These are phyloP conservation scores for Scleroderma citrinum DNA, from an alignment of 768 basidiomycete genomes.

Conservation along the genomic window DNA sequence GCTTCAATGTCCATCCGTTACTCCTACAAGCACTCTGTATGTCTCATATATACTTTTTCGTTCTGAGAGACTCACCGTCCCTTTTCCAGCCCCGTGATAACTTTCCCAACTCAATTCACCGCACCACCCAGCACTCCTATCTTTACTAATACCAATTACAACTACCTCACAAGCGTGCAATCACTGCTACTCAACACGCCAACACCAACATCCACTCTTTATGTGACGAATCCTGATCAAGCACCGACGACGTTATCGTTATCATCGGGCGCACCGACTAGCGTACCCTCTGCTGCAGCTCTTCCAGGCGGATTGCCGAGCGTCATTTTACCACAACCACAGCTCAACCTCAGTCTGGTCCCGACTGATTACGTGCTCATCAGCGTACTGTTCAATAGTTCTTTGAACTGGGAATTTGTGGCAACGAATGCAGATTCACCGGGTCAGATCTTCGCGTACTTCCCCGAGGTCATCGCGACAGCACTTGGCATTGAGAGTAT, in stretches of 20 bases:
- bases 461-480: slow-evolving; percentile 46
- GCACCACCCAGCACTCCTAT: slow-evolving; percentile 4
- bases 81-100: slow-evolving; percentile 17
- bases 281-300: slow-evolving; percentile 23
- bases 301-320: slow-evolving; percentile 59
- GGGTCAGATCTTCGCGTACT: slow-evolving; percentile 72
- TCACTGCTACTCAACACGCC: slow-evolving; percentile 28
- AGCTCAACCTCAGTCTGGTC: slow-evolving; percentile 24
- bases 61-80: background rate
- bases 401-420: slow-evolving; percentile 68
- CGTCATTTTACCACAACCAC: slow-evolving; percentile 45
- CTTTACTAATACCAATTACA: slow-evolving; percentile 21
- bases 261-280: slow-evolving; percentile 15
- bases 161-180: slow-evolving; percentile 29
- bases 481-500: slow-evolving; percentile 41
- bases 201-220: slow-evolving; percentile 14
- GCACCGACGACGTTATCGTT: slow-evolving; percentile 24
- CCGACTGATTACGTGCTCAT: slow-evolving; percentile 42
- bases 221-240: slow-evolving; percentile 36
- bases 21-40: background rate
- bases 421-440: slow-evolving; percentile 48
- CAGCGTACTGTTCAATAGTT: slow-evolving; percentile 55
- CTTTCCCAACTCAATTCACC: slow-evolving; percentile 21
- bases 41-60: background rate
- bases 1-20: background rate